Percentiles rank a stretch among this genome's conserved stretches.
phyloP scores from a whole-genome alignment of 306 rosid species.

The Casuarina equisetifolia region DNA sequence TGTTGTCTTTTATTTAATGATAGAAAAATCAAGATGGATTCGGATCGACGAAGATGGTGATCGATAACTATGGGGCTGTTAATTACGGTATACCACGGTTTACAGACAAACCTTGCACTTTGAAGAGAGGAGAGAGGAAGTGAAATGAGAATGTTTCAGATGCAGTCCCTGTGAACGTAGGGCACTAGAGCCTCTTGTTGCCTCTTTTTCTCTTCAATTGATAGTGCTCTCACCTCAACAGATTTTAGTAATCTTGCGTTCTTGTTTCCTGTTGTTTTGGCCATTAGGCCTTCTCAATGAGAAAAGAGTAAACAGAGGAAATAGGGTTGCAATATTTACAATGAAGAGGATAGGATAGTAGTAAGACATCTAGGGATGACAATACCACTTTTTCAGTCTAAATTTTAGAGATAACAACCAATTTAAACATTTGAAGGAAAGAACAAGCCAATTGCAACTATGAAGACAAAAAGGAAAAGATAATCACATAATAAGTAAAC shows the following conservation, averaged over 20 bases:
- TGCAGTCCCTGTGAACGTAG: conserved; percentile 43
- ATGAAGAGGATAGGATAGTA: background rate
- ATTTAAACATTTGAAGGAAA: background rate
- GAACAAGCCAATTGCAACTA: background rate
- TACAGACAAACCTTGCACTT: conserved; percentile 48
- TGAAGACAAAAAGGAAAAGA: background rate
- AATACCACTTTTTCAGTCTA: background rate
- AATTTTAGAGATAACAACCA: background rate
- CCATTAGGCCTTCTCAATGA: conserved; percentile 17
- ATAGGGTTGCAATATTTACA: background rate
- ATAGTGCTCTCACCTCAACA: conserved; percentile 34
- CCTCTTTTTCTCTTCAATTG: conserved; percentile 37
- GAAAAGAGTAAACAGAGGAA: background rate
- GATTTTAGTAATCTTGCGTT: conserved; percentile 26
- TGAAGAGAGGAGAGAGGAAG: conserved; percentile 53
- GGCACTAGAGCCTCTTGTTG: conserved; percentile 30
- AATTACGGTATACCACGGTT: conserved; percentile 43
- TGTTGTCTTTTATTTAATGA: background rate
- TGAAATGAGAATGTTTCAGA: conserved; percentile 42
- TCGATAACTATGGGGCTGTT: conserved; percentile 31
- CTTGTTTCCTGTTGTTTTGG: conserved; percentile 22
- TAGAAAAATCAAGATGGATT: conserved; percentile 48
- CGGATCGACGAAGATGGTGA: conserved; percentile 37
- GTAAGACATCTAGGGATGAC: background rate
- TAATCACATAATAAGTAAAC: background rate